These are phyloP conservation scores for Rhodotorula glutinis DNA, from an alignment of 1,284 basidiomycete species.

Conservation along the genomic window DNA sequence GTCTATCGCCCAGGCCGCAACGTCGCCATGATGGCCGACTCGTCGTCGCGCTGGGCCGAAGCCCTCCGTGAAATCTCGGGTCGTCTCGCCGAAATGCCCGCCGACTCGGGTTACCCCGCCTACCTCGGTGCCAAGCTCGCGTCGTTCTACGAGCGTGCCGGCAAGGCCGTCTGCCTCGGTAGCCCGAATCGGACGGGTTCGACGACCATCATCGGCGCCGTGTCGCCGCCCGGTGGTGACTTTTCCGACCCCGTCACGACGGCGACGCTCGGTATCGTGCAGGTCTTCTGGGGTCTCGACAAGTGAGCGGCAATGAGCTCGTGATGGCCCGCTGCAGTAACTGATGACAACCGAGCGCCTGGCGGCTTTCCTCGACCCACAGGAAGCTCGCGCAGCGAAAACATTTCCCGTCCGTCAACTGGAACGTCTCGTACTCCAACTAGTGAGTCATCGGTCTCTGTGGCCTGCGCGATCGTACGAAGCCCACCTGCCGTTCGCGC, in stretches of 20 bases:
- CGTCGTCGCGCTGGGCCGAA: constrained; percentile 98
- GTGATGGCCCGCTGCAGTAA: no score
- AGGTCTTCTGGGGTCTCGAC: constrained; percentile 90
- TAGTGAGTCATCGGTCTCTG: constrained; percentile 53
- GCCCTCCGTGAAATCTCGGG: constrained; percentile 98
- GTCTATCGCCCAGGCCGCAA: constrained; percentile 60
- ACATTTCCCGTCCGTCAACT: constrained; percentile 67
- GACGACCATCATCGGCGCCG: constrained; percentile 97
- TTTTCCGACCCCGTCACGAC: constrained; percentile 99
- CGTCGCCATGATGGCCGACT: constrained; percentile 98
- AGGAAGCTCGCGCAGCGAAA: constrained; percentile 85
- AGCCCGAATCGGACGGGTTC: constrained; percentile 85
- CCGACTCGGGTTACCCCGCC: constrained; percentile 97
- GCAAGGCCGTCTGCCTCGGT: constrained; percentile 89
- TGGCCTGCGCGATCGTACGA: neutral
- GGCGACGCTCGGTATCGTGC: constrained; percentile 95
- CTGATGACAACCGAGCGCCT: no score
- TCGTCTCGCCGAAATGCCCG: constrained; percentile 99
- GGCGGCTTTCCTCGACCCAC: no score
- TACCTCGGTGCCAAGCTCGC: constrained; percentile 95
- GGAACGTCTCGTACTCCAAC: constrained; percentile 98
- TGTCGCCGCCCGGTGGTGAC: constrained; percentile 97
- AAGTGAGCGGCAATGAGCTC: constrained; percentile 42
- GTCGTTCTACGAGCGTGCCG: constrained; percentile 98
- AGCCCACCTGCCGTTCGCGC: neutral